These are phyloP conservation scores for Zygoascus meyerae DNA, from an alignment of 1,139 yeast species.

Conservation along the genomic window DNA sequence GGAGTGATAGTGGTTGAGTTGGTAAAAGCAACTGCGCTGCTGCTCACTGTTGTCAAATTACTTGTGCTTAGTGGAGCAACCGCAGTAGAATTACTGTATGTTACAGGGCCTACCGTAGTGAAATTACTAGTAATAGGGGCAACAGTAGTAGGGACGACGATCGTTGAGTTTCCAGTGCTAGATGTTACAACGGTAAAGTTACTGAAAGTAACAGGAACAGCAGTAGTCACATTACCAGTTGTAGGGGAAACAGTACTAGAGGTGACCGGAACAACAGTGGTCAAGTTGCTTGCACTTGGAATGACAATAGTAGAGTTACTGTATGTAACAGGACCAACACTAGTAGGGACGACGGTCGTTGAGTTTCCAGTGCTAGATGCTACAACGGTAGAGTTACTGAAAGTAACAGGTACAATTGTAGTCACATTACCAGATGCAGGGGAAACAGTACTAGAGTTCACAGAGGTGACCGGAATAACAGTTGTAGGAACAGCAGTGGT, in stretches of 20 bases:
- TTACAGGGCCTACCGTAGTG: constrained; percentile 1
- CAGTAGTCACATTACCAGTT: neutral
- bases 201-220: neutral
- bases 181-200: neutral
- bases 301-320: neutral
- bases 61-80: too few relatives aligned
- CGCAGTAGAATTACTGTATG: neutral
- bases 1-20: constrained; percentile 3
- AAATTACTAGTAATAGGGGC: neutral
- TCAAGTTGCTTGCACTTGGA: neutral
- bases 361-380: too few relatives aligned
- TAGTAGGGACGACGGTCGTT: too few relatives aligned
- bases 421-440: neutral
- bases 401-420: too few relatives aligned
- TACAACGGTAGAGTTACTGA: too few relatives aligned
- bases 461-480: neutral
- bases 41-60: too few relatives aligned
- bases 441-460: constrained; percentile 1
- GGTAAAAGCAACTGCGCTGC: too few relatives aligned
- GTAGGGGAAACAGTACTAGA: neutral
- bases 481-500: constrained; percentile 10
- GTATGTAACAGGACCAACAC: neutral
- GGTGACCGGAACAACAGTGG: neutral
- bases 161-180: neutral
- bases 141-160: neutral